Percentiles rank a stretch among this genome's conserved stretches.
Conservation (phyloP, 257 asterid genomes). For the Gentiana macrophylla region DNA sequence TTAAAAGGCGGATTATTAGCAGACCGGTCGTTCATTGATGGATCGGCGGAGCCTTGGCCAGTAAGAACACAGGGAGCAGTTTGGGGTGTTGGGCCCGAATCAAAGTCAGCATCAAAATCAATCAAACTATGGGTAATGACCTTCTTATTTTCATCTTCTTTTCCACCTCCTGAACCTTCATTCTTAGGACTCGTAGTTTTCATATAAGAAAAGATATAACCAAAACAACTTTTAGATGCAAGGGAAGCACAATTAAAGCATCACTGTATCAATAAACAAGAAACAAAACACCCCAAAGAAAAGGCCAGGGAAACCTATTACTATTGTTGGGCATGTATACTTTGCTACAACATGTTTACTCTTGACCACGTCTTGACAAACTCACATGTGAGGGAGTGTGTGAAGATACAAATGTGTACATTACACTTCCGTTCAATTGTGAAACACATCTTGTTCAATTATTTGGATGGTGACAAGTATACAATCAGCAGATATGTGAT, state of each 20-base stretch:
- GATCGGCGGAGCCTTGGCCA: slow-evolving; percentile 15
- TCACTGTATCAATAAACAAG: not conserved
- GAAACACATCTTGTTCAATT: too few species aligned
- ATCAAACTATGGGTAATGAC: slow-evolving; percentile 41
- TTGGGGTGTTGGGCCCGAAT: slow-evolving; percentile 24
- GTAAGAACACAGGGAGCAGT: slow-evolving; percentile 11
- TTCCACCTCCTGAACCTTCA: slow-evolving; percentile 12
- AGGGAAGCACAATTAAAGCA: not conserved
- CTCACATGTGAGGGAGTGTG: not conserved
- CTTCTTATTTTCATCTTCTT: slow-evolving; percentile 18
- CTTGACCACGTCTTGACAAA: not conserved
- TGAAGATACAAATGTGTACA: too few species aligned
- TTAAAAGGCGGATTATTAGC: slow-evolving; percentile 15
- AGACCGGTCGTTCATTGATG: slow-evolving; percentile 21
- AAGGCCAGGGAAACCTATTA: too few species aligned
- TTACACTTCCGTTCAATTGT: too few species aligned
- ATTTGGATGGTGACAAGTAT: too few species aligned
- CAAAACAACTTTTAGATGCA: not conserved
- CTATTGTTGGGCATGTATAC: too few species aligned
- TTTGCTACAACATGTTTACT: too few species aligned
- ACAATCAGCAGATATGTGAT: not conserved
- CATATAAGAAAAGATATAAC: slow-evolving; percentile 20
- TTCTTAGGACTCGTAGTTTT: slow-evolving; percentile 25
- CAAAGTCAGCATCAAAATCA: slow-evolving; percentile 42
- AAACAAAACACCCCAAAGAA: too few species aligned